phyloP scores from a whole-genome alignment of 208 protist species.

The Trypanosoma avium region DNA sequence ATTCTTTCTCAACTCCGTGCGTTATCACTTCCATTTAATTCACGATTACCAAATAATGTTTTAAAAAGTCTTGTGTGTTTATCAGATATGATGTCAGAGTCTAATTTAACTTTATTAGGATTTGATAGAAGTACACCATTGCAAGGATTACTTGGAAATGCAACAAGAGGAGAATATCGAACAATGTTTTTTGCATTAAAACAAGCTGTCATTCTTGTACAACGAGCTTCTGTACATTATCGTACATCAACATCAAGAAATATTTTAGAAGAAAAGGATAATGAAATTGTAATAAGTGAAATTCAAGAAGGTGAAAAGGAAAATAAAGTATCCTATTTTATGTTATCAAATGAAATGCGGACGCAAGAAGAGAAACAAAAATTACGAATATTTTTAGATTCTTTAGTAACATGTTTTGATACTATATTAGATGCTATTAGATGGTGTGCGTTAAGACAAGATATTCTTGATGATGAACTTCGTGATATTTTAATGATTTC shows the following conservation, averaged over 20 bases:
- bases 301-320: background rate
- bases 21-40: conserved; percentile 32
- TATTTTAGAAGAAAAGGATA: conserved; percentile 1
- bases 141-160: conserved; percentile 40
- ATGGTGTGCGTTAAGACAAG: conserved; percentile 38
- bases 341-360: background rate
- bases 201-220: conserved; percentile 65
- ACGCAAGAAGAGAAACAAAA: conserved; percentile 13
- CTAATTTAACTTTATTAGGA: conserved; percentile 50
- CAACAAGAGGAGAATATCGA: conserved; percentile 59
- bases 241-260: background rate
- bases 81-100: conserved; percentile 48
- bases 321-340: conserved; percentile 4
- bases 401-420: conserved; percentile 40
- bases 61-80: conserved; percentile 35
- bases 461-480: conserved; percentile 53
- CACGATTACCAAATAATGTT: conserved; percentile 25
- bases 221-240: conserved; percentile 37
- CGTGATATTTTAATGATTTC: conserved; percentile 36
- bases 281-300: background rate
- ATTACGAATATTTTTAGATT: conserved; percentile 31
- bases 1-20: conserved; percentile 69
- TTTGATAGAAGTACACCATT: conserved; percentile 45
- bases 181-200: conserved; percentile 61
- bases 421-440: conserved; percentile 40